Conservation (phyloP, 768 basidiomycete genomes). For the Wakefieldia striispora region DNA sequence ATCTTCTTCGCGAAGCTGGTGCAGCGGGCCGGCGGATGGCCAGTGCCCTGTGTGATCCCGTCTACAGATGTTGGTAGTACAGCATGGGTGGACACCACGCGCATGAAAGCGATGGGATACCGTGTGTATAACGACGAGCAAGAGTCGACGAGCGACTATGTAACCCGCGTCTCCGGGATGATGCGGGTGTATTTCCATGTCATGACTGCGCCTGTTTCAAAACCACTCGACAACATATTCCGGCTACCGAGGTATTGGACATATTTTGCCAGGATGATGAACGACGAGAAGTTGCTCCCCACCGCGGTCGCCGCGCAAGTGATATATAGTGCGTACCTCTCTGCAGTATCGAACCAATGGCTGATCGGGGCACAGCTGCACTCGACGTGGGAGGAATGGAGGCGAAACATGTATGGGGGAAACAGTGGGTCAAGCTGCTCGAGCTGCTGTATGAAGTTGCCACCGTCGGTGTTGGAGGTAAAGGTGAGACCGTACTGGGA, state of each 20-base stretch:
- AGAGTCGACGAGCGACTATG: constrained; percentile 62
- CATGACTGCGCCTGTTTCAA: constrained; percentile 43
- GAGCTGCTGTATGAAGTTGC: constrained; percentile 62
- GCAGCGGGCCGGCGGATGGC: constrained; percentile 88
- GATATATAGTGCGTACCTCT: constrained; percentile 50
- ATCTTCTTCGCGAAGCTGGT: constrained; percentile 84
- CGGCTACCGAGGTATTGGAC: constrained; percentile 66
- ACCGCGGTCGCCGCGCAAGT: constrained; percentile 63
- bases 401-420: constrained; percentile 66
- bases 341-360: neutral
- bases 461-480: constrained; percentile 48
- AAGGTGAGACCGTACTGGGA: constrained; percentile 45
- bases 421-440: constrained; percentile 75
- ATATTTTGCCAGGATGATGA: constrained; percentile 66
- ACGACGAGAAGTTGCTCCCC: constrained; percentile 48
- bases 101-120: constrained; percentile 56
- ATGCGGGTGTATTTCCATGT: constrained; percentile 87
- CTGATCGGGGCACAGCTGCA: constrained; percentile 46
- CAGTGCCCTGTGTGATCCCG: constrained; percentile 65
- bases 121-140: constrained; percentile 41
- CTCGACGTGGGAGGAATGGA: constrained; percentile 67
- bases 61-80: constrained; percentile 47
- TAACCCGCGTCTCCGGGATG: constrained; percentile 68
- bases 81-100: constrained; percentile 42
- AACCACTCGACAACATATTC: constrained; percentile 44